Conservation (phyloP, 345 rosid genomes). For the Aquilaria malaccensis region DNA sequence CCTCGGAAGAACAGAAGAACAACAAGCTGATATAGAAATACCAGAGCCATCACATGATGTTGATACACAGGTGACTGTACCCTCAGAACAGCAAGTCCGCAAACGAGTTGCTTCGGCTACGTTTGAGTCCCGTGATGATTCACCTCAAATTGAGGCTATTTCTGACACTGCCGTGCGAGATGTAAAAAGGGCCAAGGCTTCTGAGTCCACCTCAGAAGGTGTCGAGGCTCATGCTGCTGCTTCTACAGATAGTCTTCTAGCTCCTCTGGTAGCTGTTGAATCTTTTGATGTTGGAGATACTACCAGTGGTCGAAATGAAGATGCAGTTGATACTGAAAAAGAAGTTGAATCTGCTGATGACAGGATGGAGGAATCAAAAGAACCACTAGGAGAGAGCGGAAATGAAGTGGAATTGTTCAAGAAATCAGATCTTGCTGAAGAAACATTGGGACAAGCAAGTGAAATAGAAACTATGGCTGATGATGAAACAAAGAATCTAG, state of each 20-base stretch:
- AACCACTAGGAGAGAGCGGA: slow-evolving; percentile 26
- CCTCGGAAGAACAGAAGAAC: slow-evolving; percentile 47
- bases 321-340: slow-evolving; percentile 43
- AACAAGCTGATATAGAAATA: slow-evolving; percentile 68
- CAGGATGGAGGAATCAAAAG: slow-evolving; percentile 41
- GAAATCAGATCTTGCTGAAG: slow-evolving; percentile 33
- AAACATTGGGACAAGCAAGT: slow-evolving; percentile 40
- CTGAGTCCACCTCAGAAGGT: slow-evolving; percentile 35
- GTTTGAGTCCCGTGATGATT: slow-evolving; percentile 49
- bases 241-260: slow-evolving; percentile 27
- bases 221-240: slow-evolving; percentile 30
- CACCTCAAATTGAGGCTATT: slow-evolving; percentile 32
- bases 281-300: slow-evolving; percentile 32
- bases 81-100: slow-evolving; percentile 35
- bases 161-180: slow-evolving; percentile 37
- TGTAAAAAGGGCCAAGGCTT: slow-evolving; percentile 55
- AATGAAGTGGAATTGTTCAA: slow-evolving; percentile 34
- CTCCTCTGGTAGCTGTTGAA: slow-evolving; percentile 39
- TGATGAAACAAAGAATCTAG: slow-evolving; percentile 42
- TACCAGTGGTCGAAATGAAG: slow-evolving; percentile 30
- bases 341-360: slow-evolving; percentile 46
- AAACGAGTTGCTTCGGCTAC: slow-evolving; percentile 59
- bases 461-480: slow-evolving; percentile 32
- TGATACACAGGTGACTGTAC: slow-evolving; percentile 35
- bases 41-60: slow-evolving; percentile 53